These are phyloP conservation scores for Knoxia roxburghii DNA, from an alignment of 257 asterid species.

Conservation along the genomic window DNA sequence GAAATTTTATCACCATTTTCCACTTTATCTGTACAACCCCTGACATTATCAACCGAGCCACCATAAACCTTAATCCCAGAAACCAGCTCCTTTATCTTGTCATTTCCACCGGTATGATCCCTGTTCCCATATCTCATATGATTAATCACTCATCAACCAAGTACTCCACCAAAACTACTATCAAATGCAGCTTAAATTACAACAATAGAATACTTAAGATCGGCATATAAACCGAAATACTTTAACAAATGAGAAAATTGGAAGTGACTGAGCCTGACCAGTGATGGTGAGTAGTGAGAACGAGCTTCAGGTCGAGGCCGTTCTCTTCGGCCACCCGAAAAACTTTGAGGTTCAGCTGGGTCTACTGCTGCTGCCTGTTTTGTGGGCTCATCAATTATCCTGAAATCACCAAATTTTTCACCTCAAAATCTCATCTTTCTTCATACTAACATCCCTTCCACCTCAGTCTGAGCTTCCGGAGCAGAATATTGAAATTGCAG, in stretches of 20 bases:
- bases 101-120: constrained; percentile 99
- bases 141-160: constrained; percentile 1
- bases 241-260: background rate
- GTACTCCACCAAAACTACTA: background rate
- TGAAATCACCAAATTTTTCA: background rate
- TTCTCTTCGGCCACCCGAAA: constrained; percentile 69
- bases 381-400: constrained; percentile 54
- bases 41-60: constrained; percentile 75
- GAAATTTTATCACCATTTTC: constrained; percentile 76
- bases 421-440: background rate
- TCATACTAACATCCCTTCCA: too few species aligned
- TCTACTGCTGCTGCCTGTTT: constrained; percentile 91
- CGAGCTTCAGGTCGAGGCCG: constrained; percentile 60
- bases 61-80: constrained; percentile 78
- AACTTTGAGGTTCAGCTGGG: constrained; percentile 86
- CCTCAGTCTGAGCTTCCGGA: too few species aligned
- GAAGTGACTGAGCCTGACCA: constrained; percentile 35
- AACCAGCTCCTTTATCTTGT: constrained; percentile 66
- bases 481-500: background rate
- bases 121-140: constrained; percentile 28
- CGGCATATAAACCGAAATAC: background rate
- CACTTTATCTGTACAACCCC: constrained; percentile 75
- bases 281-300: constrained; percentile 97
- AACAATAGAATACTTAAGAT: background rate
- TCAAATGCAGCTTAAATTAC: too few species aligned